Conservation (phyloP, 1,139 yeast species). For the Magnusiomyces tetraspermus region DNA sequence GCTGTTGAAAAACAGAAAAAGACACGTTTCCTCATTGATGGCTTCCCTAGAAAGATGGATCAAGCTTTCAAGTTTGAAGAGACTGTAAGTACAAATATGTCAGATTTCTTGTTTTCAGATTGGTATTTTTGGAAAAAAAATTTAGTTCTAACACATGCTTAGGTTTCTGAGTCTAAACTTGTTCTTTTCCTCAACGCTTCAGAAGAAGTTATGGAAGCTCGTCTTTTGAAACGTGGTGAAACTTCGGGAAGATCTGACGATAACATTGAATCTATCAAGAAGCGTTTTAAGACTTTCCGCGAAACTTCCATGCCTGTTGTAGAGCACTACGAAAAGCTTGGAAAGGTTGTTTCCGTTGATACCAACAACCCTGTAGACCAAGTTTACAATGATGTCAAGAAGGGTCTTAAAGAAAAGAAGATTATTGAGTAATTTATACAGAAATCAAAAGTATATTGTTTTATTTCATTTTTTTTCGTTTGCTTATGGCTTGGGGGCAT, state of each 20-base stretch:
- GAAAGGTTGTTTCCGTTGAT: conserved; percentile 65
- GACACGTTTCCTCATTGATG: conserved; percentile 70
- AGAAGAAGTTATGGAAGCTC: conserved; percentile 73
- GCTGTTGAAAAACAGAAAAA: conserved; percentile 41
- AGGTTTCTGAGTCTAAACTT: conserved; percentile 57
- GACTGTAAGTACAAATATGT: conserved; percentile 62
- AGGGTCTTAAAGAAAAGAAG: conserved; percentile 41
- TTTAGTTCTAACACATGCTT: not conserved
- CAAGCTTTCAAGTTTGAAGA: conserved; percentile 90
- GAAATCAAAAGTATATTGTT: not conserved
- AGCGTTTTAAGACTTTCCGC: conserved; percentile 75
- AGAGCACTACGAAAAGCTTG: conserved; percentile 64
- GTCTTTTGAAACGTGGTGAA: conserved; percentile 85
- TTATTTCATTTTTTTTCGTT: no score
- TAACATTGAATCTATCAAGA: conserved; percentile 79
- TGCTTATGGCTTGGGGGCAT: conserved; percentile 17
- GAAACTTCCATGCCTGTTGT: conserved; percentile 96
- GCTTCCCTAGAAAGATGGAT: conserved; percentile 98
- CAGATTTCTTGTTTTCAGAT: no score
- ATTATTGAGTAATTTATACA: conserved; percentile 4
- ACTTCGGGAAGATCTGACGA: conserved; percentile 93
- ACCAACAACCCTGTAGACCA: conserved; percentile 75
- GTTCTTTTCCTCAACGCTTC: conserved; percentile 92
- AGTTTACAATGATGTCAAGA: conserved; percentile 61
- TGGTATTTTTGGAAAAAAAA: not conserved